These are phyloP conservation scores for Pigoraptor vietnamica DNA, from an alignment of 78 protist genomes.

Conservation along the genomic window DNA sequence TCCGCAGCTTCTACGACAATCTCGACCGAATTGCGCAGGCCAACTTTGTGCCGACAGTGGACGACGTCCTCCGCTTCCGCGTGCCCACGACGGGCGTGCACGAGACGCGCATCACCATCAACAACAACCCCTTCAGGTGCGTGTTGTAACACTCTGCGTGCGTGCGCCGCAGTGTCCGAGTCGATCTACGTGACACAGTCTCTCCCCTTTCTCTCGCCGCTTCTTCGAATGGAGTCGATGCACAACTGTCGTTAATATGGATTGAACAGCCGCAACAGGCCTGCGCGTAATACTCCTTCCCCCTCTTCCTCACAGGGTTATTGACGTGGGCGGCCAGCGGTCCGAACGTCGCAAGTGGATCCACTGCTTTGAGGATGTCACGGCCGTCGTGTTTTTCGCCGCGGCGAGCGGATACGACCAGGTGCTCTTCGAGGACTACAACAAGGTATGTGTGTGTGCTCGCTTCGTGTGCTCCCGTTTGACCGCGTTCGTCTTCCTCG, in stretches of 20 bases:
- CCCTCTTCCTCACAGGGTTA: slow-evolving; percentile 39
- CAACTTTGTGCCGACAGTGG: slow-evolving; percentile 10
- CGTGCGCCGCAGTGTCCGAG: too few species aligned
- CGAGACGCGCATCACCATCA: background rate
- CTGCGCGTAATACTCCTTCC: too few species aligned
- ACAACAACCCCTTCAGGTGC: background rate
- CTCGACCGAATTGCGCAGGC: background rate
- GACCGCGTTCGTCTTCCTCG: background rate
- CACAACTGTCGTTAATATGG: too few species aligned
- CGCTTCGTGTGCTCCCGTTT: too few species aligned
- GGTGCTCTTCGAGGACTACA: slow-evolving; percentile 64
- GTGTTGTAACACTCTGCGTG: too few species aligned
- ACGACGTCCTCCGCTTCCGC: slow-evolving; percentile 37
- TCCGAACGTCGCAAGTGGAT: slow-evolving; percentile 89
- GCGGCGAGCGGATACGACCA: slow-evolving; percentile 79
- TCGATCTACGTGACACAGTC: too few species aligned
- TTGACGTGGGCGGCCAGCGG: slow-evolving; percentile 93
- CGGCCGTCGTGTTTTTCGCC: slow-evolving; percentile 80
- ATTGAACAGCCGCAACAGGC: too few species aligned
- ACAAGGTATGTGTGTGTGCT: slow-evolving; percentile 39
- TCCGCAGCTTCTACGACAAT: background rate
- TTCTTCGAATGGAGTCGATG: too few species aligned
- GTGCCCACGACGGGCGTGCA: slow-evolving; percentile 28
- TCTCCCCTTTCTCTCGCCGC: too few species aligned
- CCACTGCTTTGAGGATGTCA: slow-evolving; percentile 88